A percentile compares a stretch with the other conserved stretches of the same genome.
Conservation (phyloP, 495 filamentous ascomycete genomes). For the Neurospora sublineolata region DNA sequence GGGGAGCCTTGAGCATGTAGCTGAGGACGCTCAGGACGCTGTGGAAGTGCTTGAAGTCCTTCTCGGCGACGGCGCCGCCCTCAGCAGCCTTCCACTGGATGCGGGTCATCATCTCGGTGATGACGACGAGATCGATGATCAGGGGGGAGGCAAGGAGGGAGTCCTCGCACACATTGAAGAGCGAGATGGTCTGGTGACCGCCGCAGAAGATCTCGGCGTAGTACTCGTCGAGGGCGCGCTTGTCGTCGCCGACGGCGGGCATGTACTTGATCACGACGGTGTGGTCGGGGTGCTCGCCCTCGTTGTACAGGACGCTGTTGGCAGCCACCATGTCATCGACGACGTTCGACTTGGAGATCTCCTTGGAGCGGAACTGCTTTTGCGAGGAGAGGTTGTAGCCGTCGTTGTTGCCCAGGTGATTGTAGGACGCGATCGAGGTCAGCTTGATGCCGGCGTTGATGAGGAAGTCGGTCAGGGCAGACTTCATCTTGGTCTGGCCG, state of each 20-base stretch:
- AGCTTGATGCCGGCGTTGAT: constrained; percentile 98
- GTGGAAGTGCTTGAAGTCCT: constrained; percentile 88
- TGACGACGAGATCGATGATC: constrained; percentile 89
- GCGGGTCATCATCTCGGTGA: constrained; percentile 96
- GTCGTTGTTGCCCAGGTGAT: constrained; percentile 98
- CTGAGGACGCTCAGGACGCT: constrained; percentile 93
- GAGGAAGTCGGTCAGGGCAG: constrained; percentile 93
- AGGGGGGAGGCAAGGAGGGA: constrained; percentile 93
- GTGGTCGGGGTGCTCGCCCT: constrained; percentile 82
- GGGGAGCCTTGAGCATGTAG: constrained; percentile 98
- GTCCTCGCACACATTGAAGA: constrained; percentile 99
- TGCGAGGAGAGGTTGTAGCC: constrained; percentile 97
- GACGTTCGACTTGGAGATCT: constrained; percentile 97
- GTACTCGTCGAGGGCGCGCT: constrained; percentile 97
- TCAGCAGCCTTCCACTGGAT: constrained; percentile 73
- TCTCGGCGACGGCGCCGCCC: constrained; percentile 38
- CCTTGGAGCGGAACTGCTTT: constrained; percentile 97
- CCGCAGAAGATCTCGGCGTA: constrained; percentile 99
- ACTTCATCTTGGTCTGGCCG: constrained; percentile 99
- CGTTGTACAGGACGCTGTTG: constrained; percentile 78
- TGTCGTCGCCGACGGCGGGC: constrained; percentile 97
- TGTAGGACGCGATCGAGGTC: constrained; percentile 97
- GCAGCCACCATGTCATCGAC: constrained; percentile 99
- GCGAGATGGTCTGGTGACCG: constrained; percentile 91
- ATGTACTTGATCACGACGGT: constrained; percentile 97